These are phyloP conservation scores for Aspergillus fischeri DNA, from an alignment of 2,329 filamentous ascomycete genomes.

Conservation along the genomic window DNA sequence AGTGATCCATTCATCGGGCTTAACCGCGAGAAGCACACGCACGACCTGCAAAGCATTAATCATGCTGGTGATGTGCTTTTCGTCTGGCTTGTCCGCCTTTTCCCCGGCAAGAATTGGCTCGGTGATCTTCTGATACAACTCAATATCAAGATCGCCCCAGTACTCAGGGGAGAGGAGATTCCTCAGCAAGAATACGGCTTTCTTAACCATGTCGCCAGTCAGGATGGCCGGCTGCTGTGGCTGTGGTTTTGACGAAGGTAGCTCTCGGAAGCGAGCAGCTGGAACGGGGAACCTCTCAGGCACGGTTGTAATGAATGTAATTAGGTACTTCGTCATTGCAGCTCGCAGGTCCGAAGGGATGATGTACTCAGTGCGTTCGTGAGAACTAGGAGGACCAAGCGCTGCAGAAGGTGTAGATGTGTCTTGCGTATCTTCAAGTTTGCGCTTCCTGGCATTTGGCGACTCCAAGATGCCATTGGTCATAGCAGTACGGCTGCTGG, in stretches of 20 bases:
- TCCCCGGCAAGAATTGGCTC: slow-evolving; percentile 82
- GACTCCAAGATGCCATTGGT: slow-evolving; percentile 56
- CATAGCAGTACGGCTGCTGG: slow-evolving; percentile 41
- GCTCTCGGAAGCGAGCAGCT: slow-evolving; percentile 62
- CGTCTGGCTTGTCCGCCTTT: slow-evolving; percentile 75
- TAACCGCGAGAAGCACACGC: slow-evolving; percentile 81
- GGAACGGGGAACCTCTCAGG: slow-evolving; percentile 79
- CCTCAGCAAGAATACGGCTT: slow-evolving; percentile 73
- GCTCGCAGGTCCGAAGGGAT: slow-evolving; percentile 65
- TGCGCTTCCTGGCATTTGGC: slow-evolving; percentile 70
- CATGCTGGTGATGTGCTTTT: slow-evolving; percentile 80
- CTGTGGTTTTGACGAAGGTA: slow-evolving; percentile 44
- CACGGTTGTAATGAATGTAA: slow-evolving; percentile 88
- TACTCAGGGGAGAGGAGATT: slow-evolving; percentile 81
- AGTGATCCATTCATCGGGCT: slow-evolving; percentile 85
- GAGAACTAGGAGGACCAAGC: slow-evolving; percentile 39
- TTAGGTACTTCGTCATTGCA: slow-evolving; percentile 88
- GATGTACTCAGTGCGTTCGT: slow-evolving; percentile 61
- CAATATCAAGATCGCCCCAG: slow-evolving; percentile 89
- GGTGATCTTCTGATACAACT: slow-evolving; percentile 85
- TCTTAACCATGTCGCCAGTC: slow-evolving; percentile 76
- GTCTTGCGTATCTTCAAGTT: slow-evolving; percentile 61
- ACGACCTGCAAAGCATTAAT: slow-evolving; percentile 93
- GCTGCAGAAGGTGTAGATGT: slow-evolving; percentile 54
- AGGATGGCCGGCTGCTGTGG: slow-evolving; percentile 39